Evolutionary conservation across 768 basidiomycete genomes (phyloP), one percentile per base, ranked within the genome.

Genomic region (Boletus sensibilis): DNA sequence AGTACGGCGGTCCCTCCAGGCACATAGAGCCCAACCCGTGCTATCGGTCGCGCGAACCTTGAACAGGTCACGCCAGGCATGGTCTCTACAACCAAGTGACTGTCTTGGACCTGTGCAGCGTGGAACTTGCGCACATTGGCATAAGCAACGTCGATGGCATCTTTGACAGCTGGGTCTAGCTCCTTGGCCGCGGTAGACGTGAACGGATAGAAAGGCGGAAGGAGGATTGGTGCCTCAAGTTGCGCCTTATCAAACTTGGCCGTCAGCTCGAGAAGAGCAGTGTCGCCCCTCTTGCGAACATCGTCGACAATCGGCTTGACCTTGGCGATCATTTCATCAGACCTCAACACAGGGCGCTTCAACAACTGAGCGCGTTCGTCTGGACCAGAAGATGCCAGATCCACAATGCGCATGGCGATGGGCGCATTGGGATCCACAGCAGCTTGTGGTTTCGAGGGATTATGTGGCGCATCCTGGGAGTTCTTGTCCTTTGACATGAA

Each of bases 1-100:
- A 99, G 80, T 44, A 98, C 82, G 2, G 97, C 97, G 5, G 97
- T 98, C 16, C 97, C 97, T 29, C 97, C 97, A 2, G 97, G 97
- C 3, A 99, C 89, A 74, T 99, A 99, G 44, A 99, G 78, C 37
- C 97, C 97, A 33, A 98, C 96, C 42, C 95, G 87, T 46, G 90
- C 87, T 65, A 99, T 94, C n/a, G 97, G 88, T 43, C 94, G 85
- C 2, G 93, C 89, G 72, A 98, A 97, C 39, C 97, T 86, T 47
- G 93, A 89, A 75, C 97, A 98, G 2, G 92, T 87, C 42, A 99
- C 95, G 11, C 97, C 97, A 8, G 97, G 95, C 92, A 94, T 98
- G 12, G 97, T 98, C 74, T 98, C 94, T 8, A 99, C 93, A 7
- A 82, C 78, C 42, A 99, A 79, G 23, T 83, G 75, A 49, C 81